A percentile compares a stretch with the other conserved stretches of the same genome.
phyloP scores from a whole-genome alignment of 1,139 yeast species.

The Blastobotrys apis region DNA sequence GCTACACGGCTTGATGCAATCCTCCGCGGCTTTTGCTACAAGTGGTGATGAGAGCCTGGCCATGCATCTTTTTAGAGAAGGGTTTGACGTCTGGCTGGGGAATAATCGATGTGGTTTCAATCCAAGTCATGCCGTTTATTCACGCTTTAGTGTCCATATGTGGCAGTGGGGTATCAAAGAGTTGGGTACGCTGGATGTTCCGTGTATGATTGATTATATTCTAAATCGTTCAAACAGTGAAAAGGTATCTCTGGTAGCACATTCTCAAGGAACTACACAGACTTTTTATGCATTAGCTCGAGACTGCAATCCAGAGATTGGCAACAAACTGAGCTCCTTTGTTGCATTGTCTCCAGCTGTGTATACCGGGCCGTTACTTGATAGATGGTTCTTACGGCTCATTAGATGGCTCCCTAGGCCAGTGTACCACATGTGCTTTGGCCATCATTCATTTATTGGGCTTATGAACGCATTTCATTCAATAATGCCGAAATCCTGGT shows the following conservation, averaged over 20 bases:
- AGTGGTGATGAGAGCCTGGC: conserved; percentile 76
- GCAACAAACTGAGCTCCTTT: conserved; percentile 55
- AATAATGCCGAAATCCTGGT: conserved; percentile 46
- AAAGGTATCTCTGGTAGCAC: conserved; percentile 66
- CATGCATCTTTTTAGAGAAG: conserved; percentile 52
- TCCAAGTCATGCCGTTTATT: conserved; percentile 53
- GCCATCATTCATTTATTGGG: conserved; percentile 39
- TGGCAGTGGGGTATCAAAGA: conserved; percentile 81
- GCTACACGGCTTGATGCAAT: conserved; percentile 82
- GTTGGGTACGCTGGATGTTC: conserved; percentile 73
- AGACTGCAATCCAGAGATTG: conserved; percentile 44
- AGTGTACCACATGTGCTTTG: conserved; percentile 46
- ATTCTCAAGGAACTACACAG: conserved; percentile 93
- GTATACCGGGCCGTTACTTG: conserved; percentile 71
- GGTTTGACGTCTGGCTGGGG: conserved; percentile 93
- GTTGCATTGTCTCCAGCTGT: conserved; percentile 87
- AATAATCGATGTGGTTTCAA: conserved; percentile 84
- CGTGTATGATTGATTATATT: conserved; percentile 64
- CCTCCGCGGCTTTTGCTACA: conserved; percentile 79
- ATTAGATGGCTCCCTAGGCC: conserved; percentile 25
- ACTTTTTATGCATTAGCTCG: conserved; percentile 55
- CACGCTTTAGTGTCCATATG: conserved; percentile 45
- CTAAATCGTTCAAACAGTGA: conserved; percentile 37
- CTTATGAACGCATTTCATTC: conserved; percentile 29
- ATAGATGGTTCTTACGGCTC: conserved; percentile 48